Percentiles rank a stretch among this genome's conserved stretches.
phyloP scores from a whole-genome alignment of 2,329 filamentous ascomycete species.

The Pestalotiopsis fici region DNA sequence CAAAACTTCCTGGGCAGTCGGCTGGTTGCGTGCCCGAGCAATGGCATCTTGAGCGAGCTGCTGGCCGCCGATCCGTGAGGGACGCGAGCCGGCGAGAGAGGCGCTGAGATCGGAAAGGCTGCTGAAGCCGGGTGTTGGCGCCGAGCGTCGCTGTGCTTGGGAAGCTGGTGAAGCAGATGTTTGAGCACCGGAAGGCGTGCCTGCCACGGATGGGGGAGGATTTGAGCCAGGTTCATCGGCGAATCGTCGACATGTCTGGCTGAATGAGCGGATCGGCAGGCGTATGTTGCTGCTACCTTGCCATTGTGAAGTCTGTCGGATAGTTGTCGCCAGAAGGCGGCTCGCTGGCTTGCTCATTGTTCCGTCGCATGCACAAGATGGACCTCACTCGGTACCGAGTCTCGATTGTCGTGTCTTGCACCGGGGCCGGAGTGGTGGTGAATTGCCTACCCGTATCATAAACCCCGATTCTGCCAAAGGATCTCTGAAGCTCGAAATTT shows the following conservation, averaged over 20 bases:
- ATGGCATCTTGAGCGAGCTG: constrained; percentile 18
- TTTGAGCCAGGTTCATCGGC: constrained; percentile 4
- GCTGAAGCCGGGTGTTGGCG: background rate
- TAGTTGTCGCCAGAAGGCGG: constrained; percentile 11
- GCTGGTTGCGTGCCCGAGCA: constrained; percentile 19
- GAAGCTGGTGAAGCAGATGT: background rate
- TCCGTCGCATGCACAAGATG: background rate
- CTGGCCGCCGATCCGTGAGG: background rate
- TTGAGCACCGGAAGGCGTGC: constrained; percentile 2
- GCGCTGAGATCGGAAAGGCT: background rate
- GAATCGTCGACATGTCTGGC: constrained; percentile 9
- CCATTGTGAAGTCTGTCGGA: background rate
- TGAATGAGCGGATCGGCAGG: constrained; percentile 12
- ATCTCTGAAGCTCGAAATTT: constrained; percentile 11
- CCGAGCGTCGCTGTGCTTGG: background rate
- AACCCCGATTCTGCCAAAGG: constrained; percentile 3
- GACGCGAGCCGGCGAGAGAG: background rate
- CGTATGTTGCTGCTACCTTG: background rate
- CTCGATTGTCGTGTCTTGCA: background rate
- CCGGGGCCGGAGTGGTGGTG: background rate
- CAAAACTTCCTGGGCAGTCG: constrained; percentile 12
- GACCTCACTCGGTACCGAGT: background rate
- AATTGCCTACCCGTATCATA: background rate
- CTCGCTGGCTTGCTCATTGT: constrained; percentile 12
- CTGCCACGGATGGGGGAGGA: background rate